Conservation (phyloP, 1,284 basidiomycete species). For the Trichosporon faecale region DNA sequence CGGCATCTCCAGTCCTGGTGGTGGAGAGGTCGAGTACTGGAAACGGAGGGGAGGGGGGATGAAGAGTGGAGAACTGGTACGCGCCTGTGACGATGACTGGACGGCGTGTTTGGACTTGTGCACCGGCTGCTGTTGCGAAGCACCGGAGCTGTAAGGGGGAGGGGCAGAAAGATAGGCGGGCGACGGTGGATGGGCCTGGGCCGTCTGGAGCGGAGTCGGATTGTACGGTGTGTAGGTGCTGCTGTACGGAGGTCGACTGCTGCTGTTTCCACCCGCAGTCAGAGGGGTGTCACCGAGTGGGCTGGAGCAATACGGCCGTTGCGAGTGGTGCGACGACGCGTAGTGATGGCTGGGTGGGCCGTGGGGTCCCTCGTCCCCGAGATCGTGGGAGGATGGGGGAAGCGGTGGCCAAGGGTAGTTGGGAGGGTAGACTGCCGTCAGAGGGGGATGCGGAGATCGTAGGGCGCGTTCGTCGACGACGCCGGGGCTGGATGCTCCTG, state of each 20-base stretch:
- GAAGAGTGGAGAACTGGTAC: slow-evolving; percentile 32
- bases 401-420: slow-evolving; percentile 25
- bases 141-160: slow-evolving; percentile 14
- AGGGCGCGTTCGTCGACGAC: slow-evolving; percentile 20
- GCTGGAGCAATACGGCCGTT: slow-evolving; percentile 22
- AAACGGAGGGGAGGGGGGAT: slow-evolving; percentile 47
- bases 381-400: slow-evolving; percentile 11
- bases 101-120: slow-evolving; percentile 5
- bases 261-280: slow-evolving; percentile 9
- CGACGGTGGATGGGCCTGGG: slow-evolving; percentile 19
- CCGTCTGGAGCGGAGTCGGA: slow-evolving; percentile 2
- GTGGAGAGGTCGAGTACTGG: slow-evolving; percentile 44
- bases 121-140: slow-evolving; percentile 1
- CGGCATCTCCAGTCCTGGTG: slow-evolving; percentile 32
- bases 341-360: neutral
- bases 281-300: slow-evolving; percentile 25
- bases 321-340: slow-evolving; percentile 10
- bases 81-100: slow-evolving; percentile 6
- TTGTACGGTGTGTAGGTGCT: slow-evolving; percentile 18
- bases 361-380: slow-evolving; percentile 7
- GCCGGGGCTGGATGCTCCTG: slow-evolving; percentile 8
- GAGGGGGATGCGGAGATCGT: slow-evolving; percentile 46
- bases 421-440: slow-evolving; percentile 37
- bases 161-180: slow-evolving; percentile 23
- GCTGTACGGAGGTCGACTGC: slow-evolving; percentile 1